Evolutionary conservation across 352 stramenopile species (phyloP), one percentile per base, ranked within the genome.

Genomic region (Halophytophthora polymorphica): DNA sequence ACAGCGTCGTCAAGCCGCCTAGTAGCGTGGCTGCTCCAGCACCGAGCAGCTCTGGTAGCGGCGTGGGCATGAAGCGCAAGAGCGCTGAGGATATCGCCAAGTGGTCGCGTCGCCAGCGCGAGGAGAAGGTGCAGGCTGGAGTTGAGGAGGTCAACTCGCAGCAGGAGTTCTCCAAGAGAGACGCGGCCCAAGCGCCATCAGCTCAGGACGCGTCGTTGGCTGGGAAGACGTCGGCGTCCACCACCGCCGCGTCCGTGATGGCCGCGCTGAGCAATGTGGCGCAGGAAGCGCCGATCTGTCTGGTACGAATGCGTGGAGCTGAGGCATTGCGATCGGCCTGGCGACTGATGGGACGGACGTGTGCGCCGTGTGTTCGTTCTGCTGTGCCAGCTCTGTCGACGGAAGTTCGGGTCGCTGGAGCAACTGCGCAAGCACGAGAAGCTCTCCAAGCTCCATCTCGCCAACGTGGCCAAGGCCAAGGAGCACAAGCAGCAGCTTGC

Each of bases 61-160:
- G 41, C 45, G 33, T 73, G 38, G 69, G 73, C 18, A 48, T 83
- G 29, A 89, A 89, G 48, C 79, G 81, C 40, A 93, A 90, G 49
- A 87, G 68, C 46, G 77, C 77, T n/a, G 45, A 73, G 17, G 76
- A 94, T 50, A 94, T 92, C 35, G 84, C 82, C 7, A 91, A 90
- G 54, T 94, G 82, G 84, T 90, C 82, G 1, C 82, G 87, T 29
- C 61, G 74, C 3, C 78, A 89, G 38, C 53, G 54, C 8, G 59
- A 62, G 11, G 37, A 61, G 10, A 61, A 64, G 38, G 23, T 39
- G 8, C 23, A 66, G 17, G 29, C 28, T 6, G 18, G 1, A 28
- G 14, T 6, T 3, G 29, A 31, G 25, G 8, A 8, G 4, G 8
- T 8, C 25, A 31, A 8, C 25, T 10, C 25, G 25, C 25, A 61